Evolutionary conservation across 768 basidiomycete species (phyloP), one percentile per base, ranked within the genome.

Genomic region (Pisolithus tinctorius): DNA sequence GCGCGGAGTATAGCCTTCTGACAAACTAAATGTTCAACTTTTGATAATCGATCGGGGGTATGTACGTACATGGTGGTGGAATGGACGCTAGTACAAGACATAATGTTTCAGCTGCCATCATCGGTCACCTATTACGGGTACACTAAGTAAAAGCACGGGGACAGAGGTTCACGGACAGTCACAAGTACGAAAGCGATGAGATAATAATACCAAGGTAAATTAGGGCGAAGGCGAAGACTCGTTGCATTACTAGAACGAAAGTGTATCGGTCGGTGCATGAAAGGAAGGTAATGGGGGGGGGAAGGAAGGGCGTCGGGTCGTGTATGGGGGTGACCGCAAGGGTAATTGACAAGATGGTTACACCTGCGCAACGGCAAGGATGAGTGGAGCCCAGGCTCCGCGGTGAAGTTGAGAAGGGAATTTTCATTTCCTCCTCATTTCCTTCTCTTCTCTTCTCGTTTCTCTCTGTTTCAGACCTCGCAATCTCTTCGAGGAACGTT

Each of bases 401-500:
- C 29, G 23, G 42, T 14, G 25, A 14, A 23, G 3, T 6, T n/a
- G 2, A 14, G 14, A 29, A 25, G 17, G 20, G 42, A 26, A 26
- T 23, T 26, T 14, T 9, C 7, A 10, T 14, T 30, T 16, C 29
- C 43, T 30, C 13, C 29, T 26, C n/a, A 16, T 16, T 27, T 45
- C 8, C 29, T 27, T 45, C 43, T 30, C 43, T 16, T n/a, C 27
- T 30, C 43, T 16, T n/a, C 43, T 27, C 7, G 9, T 25, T 16
- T 27, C 25, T 45, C 16, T 50, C 38, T 43, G 30, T 4, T 6
- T 58, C 53, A 67, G 23, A 51, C 51, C 17, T 30, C 47, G 39
- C 49, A 54, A 40, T 48, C 43, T 48, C 52, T 47, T 55, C 58
- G 47, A 51, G 67, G 45, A 20, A 20, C 20, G 20, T 20, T 20